Evolutionary conservation across 805 yeast genomes (phyloP), one percentile per base, ranked within the genome.

Genomic region (Lipomyces starkeyi): DNA sequence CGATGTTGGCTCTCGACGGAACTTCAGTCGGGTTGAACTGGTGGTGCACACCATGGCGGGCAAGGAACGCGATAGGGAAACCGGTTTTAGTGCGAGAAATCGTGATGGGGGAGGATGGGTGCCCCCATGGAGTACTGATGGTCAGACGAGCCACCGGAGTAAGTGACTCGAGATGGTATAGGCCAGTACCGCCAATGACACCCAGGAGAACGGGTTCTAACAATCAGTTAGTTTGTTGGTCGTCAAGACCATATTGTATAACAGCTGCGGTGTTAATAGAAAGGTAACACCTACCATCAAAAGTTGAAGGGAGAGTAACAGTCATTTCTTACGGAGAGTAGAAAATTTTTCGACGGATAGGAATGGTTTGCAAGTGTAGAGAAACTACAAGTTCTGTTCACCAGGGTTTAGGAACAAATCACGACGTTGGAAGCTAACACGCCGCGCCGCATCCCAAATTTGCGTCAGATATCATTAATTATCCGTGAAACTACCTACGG

Each of bases 181-280:
- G 85, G n/a, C 99, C 99, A 3, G 99, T 95, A 54, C 99, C 99
- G 54, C 99, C 99, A 78, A 95, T 95, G 73, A 95, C 87, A 47
- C 97, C 98, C 56, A 95, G 83, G 53, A 86, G 84, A 32, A 95
- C 91, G 43, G 91, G 88, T 74, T 87, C 90, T 74, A 43, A 59
- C 55, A 59, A 35, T 25, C 27, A 8, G 6, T 40, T 32, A 25
- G 27, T 43, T 43, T 5, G 27, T 9, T 20, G n/a, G 13, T 11
- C 17, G 43, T 3, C 37, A 53, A 11, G 34, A 4, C 32, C 32
- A 29, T 29, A 29, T 29, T 5, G 32, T 29, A 22, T 17, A 22
- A 13, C n/a, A 22, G 8, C 2, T 22, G 22, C 17, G 22, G 29
- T 9, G 49, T 17, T 34, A n/a, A 17, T 13, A 37, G 14, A 37